Percentiles rank a stretch among this genome's conserved stretches.
Evolutionary conservation across 2,329 filamentous ascomycete genomes (phyloP).

Genomic region (Aspergillus aculeatus): DNA sequence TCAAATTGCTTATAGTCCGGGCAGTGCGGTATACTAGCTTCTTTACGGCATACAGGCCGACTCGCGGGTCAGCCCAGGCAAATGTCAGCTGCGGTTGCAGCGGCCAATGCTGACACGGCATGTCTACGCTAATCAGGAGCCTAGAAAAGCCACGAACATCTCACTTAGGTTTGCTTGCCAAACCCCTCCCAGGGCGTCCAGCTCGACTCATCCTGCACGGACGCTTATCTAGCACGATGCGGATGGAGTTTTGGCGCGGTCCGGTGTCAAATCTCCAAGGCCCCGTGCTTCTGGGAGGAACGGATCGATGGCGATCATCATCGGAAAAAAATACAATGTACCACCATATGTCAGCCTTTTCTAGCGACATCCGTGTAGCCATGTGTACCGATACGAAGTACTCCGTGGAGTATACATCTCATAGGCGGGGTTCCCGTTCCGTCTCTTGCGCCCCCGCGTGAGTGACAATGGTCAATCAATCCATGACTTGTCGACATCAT

Average conservation of each 20-base stretch:
- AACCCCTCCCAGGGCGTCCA: background rate
- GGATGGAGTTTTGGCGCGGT: background rate
- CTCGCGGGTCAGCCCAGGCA: background rate
- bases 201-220: background rate
- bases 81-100: slow-evolving; percentile 13
- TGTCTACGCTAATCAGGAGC: background rate
- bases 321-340: too few relatives aligned
- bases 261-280: background rate
- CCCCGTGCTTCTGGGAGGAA: background rate
- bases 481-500: background rate
- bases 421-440: background rate
- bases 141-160: background rate
- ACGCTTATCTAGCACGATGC: background rate
- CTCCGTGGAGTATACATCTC: background rate
- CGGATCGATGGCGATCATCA: too few relatives aligned
- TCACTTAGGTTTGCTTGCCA: background rate
- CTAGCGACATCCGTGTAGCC: too few relatives aligned
- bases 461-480: background rate
- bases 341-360: too few relatives aligned
- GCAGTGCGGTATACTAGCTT: background rate
- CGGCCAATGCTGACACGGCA: slow-evolving; percentile 7
- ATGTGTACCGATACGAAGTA: too few relatives aligned
- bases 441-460: background rate
- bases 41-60: background rate
- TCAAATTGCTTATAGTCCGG: background rate